Evolutionary conservation across 306 rosid genomes (phyloP), one percentile per base, ranked within the genome.

Genomic region (Cucumis hystrix): DNA sequence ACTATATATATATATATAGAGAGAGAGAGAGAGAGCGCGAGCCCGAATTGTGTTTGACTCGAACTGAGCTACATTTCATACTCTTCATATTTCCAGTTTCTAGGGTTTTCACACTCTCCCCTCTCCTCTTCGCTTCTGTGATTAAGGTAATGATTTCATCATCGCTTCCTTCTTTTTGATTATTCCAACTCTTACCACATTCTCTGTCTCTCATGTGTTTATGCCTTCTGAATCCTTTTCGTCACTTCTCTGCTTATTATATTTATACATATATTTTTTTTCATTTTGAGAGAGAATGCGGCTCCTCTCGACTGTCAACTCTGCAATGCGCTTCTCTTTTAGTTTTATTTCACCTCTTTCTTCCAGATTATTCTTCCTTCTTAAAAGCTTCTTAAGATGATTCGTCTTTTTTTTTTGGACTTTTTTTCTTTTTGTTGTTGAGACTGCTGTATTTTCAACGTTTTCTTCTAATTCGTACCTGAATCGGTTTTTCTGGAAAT

Each of bases 31-130:
- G 51, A 9, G 28, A 18, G 71, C 17, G 75, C 5, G 3, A 20
- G 74, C 13, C 13, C 1, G 49, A 64, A 17, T 47, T 16, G 15
- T 4, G 30, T 43, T 68, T 41, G 74, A 66, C 52, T 66, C 16
- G 51, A 7, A 45, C 10, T 37, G 47, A 17, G 55, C 6, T 59
- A 5, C 1, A 43, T 12, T 49, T 69, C 0, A n/a, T 16, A 8
- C n/a, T 63, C 25, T 58, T 58, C 47, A 1, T 45, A 8, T 12
- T 11, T 71, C 16, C 10, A 2, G 28, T 73, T 73, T 73, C 77
- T 73, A 73, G 77, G 77, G 77, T 73, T 73, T 72, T 33, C 77
- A 52, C 77, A 73, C 33, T 73, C 45, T 16, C 16, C 2, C 9
- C 41, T 43, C 25, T 13, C 47, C 8, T 16, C 33, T 73, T 33